Evolutionary conservation across 1,284 basidiomycete species (phyloP).

Genomic region (Anthracocystis panici-leucophaei): DNA sequence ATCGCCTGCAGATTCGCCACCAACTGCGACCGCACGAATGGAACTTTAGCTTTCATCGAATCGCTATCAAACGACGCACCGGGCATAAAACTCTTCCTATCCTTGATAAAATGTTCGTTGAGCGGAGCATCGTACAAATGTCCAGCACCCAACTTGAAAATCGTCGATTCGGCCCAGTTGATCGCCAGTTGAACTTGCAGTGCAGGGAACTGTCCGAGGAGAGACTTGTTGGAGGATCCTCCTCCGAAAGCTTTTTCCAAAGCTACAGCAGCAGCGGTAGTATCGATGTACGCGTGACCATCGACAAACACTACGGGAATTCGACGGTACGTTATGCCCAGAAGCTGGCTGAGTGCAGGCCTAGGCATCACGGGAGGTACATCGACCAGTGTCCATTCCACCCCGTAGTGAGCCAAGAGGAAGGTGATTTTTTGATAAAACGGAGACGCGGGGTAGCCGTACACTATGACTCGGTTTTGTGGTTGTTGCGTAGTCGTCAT

Average conservation of each 20-base stretch:
- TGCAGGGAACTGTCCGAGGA: slow-evolving; percentile 16
- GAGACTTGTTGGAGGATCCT: slow-evolving; percentile 9
- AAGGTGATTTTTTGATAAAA: slow-evolving; percentile 46
- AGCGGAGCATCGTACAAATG: slow-evolving; percentile 40
- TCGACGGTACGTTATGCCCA: slow-evolving; percentile 51
- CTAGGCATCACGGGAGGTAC: slow-evolving; percentile 44
- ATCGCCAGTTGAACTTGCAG: slow-evolving; percentile 43
- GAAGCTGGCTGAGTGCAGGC: slow-evolving; percentile 30
- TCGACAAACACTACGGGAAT: slow-evolving; percentile 50
- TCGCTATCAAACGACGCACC: slow-evolving; percentile 27
- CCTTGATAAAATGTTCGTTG: slow-evolving; percentile 29
- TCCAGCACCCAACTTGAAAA: slow-evolving; percentile 36
- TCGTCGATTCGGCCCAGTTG: slow-evolving; percentile 34
- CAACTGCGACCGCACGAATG: slow-evolving; percentile 36
- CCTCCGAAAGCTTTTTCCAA: slow-evolving; percentile 37
- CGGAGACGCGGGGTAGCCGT: slow-evolving; percentile 47
- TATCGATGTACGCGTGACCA: slow-evolving; percentile 46
- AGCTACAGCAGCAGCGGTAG: slow-evolving; percentile 31
- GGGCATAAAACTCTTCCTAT: slow-evolving; percentile 37
- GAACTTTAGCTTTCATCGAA: slow-evolving; percentile 24
- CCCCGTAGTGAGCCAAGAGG: slow-evolving; percentile 42
- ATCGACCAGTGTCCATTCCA: slow-evolving; percentile 37
- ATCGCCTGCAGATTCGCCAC: slow-evolving; percentile 30
- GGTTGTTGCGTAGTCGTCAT: slow-evolving; percentile 21
- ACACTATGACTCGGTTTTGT: slow-evolving; percentile 41